A percentile compares a stretch with the other conserved stretches of the same genome.
Conservation (phyloP, 257 asterid species). For the Fraxinus americana region DNA sequence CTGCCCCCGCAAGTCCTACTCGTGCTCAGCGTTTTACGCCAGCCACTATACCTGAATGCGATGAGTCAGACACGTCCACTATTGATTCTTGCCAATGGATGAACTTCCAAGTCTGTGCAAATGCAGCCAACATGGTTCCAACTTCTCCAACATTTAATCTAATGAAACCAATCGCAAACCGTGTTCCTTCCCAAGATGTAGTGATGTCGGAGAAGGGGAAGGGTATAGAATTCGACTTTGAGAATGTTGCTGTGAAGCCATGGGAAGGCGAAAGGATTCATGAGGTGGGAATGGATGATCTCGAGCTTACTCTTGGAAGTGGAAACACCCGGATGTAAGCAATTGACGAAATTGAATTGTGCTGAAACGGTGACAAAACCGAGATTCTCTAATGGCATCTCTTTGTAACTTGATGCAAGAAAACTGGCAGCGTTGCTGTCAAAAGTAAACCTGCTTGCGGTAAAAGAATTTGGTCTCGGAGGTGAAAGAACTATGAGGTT, state of each 20-base stretch:
- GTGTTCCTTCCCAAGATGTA: conserved; percentile 39
- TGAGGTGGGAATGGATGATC: conserved; percentile 88
- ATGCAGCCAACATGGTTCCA: conserved; percentile 52
- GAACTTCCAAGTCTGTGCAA: conserved; percentile 69
- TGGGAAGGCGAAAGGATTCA: conserved; percentile 99
- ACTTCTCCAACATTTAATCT: conserved; percentile 92
- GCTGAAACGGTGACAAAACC: not conserved
- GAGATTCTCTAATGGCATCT: not conserved
- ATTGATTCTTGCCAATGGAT: conserved; percentile 92
- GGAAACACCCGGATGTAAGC: conserved; percentile 41
- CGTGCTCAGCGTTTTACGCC: conserved; percentile 77
- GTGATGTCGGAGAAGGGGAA: conserved; percentile 68
- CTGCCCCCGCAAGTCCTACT: conserved; percentile 94
- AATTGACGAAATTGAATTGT: not conserved
- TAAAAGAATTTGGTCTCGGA: not conserved
- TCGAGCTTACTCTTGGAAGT: conserved; percentile 77
- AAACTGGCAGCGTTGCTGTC: not conserved
- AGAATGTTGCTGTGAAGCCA: conserved; percentile 75
- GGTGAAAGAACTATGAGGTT: not conserved
- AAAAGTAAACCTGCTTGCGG: not conserved
- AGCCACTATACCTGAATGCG: conserved; percentile 95
- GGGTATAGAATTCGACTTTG: conserved; percentile 63
- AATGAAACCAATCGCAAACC: conserved; percentile 54
- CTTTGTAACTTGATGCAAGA: not conserved
- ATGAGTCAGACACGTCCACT: conserved; percentile 88